Evolutionary conservation across 2,329 filamentous ascomycete genomes (phyloP).

Genomic region (Aspergillus japonicus): DNA sequence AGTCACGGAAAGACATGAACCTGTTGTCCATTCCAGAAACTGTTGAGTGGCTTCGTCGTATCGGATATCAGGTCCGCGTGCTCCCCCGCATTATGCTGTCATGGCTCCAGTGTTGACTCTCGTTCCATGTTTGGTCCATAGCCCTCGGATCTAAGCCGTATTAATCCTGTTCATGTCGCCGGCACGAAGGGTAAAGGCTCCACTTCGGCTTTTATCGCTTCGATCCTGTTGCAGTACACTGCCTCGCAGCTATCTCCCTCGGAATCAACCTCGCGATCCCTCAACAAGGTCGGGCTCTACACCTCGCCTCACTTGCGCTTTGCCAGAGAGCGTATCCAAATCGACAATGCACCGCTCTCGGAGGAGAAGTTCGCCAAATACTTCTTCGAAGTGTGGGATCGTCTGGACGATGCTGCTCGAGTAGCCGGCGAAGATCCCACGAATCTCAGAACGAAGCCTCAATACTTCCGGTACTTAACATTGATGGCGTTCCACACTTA

Average conservation of each 20-base stretch:
- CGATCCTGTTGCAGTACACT: slow-evolving; percentile 67
- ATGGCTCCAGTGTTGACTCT: slow-evolving; percentile 8
- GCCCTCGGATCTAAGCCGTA: slow-evolving; percentile 60
- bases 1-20: slow-evolving; percentile 68
- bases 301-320: slow-evolving; percentile 83
- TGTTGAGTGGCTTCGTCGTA: slow-evolving; percentile 70
- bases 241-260: slow-evolving; percentile 34
- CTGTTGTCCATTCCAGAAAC: slow-evolving; percentile 77
- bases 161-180: slow-evolving; percentile 76
- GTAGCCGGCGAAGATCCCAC: slow-evolving; percentile 53
- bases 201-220: slow-evolving; percentile 78
- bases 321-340: slow-evolving; percentile 79
- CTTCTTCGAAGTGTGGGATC: slow-evolving; percentile 84
- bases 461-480: slow-evolving; percentile 90
- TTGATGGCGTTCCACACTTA: slow-evolving; percentile 86
- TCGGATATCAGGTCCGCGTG: slow-evolving; percentile 68
- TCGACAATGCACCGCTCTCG: slow-evolving; percentile 69
- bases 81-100: slow-evolving; percentile 7
- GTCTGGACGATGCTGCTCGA: slow-evolving; percentile 54
- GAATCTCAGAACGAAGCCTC: slow-evolving; percentile 67
- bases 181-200: slow-evolving; percentile 95
- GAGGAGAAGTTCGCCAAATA: slow-evolving; percentile 69
- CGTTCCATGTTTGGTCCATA: slow-evolving; percentile 28
- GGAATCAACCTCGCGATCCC: slow-evolving; percentile 31
- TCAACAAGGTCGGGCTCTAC: slow-evolving; percentile 69